Base-by-base conservation (phyloP, 257 asterid species). In the Petunia secreta region DNA sequence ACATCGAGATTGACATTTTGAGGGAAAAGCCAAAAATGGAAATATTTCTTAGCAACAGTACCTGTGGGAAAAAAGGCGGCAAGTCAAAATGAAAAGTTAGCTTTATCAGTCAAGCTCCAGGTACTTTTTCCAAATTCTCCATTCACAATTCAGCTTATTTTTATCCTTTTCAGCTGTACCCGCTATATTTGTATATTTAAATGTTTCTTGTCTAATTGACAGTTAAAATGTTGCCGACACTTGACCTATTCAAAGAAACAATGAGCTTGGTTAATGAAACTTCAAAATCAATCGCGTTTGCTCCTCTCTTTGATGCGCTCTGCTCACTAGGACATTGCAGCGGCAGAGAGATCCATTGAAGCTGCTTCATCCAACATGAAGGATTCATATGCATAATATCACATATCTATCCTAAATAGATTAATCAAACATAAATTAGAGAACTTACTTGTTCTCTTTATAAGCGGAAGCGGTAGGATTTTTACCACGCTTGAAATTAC, bases 251-350 rank as follows among this genome's bases (percentile, higher is more conserved):
- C 60, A 94, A 89, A 84, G 83, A 84, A 52, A 86, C 97, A 4
- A 90, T 94, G 97, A 82, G 89, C 79, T 63, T 84, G 50, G 97
- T 89, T 1, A 91, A 85, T 79, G 96, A 90, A 58, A 91, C 94
- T 11, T 89, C 98, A 3, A 93, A 91, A 82, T 85, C 97, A 66
- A 90, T 89, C 87, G 89, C 98, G 40, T 77, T 82, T 88, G 9
- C 97, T 94, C 81, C 98, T 94, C 83, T 92, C 97, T 58, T 90
- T 91, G 39, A 94, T 94, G 98, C 94, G 95, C 48, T 88, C 93
- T 0, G 98, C 98, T 0, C 92, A 85, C 44, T 94, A 97, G 98
- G 98, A 94, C 78, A 94, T 91, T 1, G 84, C 97, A 0, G 98
- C 98, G 0, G 98, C 97, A 0, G 98, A 92, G 34, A 90, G 92